Conservation (phyloP, 306 rosid species). For the Luffa acutangula region DNA sequence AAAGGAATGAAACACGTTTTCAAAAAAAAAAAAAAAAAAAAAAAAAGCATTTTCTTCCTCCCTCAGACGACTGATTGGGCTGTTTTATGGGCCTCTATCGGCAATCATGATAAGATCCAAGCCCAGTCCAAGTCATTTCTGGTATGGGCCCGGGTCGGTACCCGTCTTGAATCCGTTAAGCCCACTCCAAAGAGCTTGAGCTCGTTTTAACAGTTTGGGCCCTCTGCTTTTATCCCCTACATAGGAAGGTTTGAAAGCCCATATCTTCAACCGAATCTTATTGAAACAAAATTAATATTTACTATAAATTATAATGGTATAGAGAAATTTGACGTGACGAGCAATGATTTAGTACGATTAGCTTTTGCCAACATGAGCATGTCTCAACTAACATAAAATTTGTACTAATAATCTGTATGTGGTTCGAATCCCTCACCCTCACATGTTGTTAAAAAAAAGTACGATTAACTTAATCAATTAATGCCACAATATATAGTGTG, state of each 20-base stretch:
- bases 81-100: not conserved
- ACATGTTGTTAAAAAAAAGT: no score
- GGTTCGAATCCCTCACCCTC: no score
- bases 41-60: not conserved
- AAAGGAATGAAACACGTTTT: no score
- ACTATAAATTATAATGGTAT: no score
- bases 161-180: not conserved
- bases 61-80: not conserved
- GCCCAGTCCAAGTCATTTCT: not conserved
- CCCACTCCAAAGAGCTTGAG: not conserved
- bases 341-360: not conserved
- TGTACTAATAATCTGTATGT: no score
- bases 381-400: no score
- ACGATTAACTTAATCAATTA: not conserved
- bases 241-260: not conserved
- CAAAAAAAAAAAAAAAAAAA: no score
- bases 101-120: not conserved
- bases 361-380: no score
- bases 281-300: not conserved
- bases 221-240: not conserved
- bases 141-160: not conserved
- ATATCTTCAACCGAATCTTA: not conserved
- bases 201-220: not conserved
- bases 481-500: not conserved
- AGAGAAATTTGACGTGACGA: not conserved